Percentiles rank a stretch among this genome's conserved stretches.
Conservation (phyloP, 768 basidiomycete species). For the Lentinula sp. region DNA sequence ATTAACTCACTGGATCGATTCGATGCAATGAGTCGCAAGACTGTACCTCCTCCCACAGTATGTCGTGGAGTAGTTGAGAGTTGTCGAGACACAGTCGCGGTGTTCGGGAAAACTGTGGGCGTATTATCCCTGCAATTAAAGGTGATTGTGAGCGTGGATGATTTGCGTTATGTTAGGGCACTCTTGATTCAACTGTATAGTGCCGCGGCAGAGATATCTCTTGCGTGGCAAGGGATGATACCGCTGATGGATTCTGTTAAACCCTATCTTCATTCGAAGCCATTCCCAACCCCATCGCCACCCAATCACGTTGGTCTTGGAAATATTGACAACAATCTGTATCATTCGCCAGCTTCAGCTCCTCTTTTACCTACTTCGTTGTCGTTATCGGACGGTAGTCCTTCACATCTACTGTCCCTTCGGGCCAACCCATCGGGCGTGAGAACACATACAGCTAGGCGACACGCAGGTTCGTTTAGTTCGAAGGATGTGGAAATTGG, state of each 20-base stretch:
- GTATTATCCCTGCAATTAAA: conserved; percentile 79
- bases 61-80: conserved; percentile 78
- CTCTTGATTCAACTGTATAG: conserved; percentile 86
- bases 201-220: conserved; percentile 80
- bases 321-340: conserved; percentile 16
- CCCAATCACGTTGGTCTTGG: conserved; percentile 9
- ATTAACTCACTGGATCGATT: conserved; percentile 90
- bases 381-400: conserved; percentile 10
- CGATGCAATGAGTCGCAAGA: conserved; percentile 70
- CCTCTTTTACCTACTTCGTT: conserved; percentile 19
- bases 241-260: conserved; percentile 68
- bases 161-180: conserved; percentile 83
- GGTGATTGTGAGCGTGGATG: conserved; percentile 65
- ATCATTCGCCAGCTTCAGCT: conserved; percentile 16
- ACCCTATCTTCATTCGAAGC: conserved; percentile 44
- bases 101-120: conserved; percentile 84
- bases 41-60: conserved; percentile 59
- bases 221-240: conserved; percentile 75
- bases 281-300: conserved; percentile 18
- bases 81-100: conserved; percentile 77
- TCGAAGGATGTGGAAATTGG: conserved; percentile 88
- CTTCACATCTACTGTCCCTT: conserved; percentile 14
- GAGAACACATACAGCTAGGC: conserved; percentile 53
- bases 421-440: conserved; percentile 24
- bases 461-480: conserved; percentile 95